Evolutionary conservation across 2,329 filamentous ascomycete genomes (phyloP).

Genomic region (Diplocarpon mali): DNA sequence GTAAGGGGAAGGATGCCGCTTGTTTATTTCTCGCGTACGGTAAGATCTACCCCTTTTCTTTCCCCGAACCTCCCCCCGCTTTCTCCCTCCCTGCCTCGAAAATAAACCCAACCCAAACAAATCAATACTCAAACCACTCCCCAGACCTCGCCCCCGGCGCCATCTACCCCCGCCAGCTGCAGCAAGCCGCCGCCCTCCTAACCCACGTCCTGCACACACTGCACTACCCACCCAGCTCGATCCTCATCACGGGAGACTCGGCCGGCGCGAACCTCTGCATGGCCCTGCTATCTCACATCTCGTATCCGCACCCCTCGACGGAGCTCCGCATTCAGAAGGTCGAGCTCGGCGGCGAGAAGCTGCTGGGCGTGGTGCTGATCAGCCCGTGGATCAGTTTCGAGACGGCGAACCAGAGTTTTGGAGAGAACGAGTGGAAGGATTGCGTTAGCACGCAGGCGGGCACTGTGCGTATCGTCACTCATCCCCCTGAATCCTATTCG

Average conservation of each 20-base stretch:
- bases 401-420: slow-evolving; percentile 32
- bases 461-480: slow-evolving; percentile 6
- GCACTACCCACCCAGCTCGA: slow-evolving; percentile 21
- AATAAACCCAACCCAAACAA: neutral
- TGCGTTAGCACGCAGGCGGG: slow-evolving; percentile 33
- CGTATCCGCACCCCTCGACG: slow-evolving; percentile 47
- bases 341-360: slow-evolving; percentile 25
- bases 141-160: slow-evolving; percentile 34
- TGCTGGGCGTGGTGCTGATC: slow-evolving; percentile 42
- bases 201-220: slow-evolving; percentile 30
- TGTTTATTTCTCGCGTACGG: slow-evolving; percentile 47
- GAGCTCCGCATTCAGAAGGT: slow-evolving; percentile 42
- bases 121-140: neutral
- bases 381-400: slow-evolving; percentile 46
- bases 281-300: slow-evolving; percentile 37
- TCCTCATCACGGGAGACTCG: slow-evolving; percentile 41
- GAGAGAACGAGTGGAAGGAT: slow-evolving; percentile 39
- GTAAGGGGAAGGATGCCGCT: slow-evolving; percentile 34
- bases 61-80: too few relatives aligned
- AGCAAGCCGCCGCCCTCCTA: slow-evolving; percentile 35
- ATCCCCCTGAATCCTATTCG: too few relatives aligned
- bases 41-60: slow-evolving; percentile 1
- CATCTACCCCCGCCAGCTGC: slow-evolving; percentile 37
- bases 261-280: slow-evolving; percentile 39
- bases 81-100: too few relatives aligned